These are phyloP conservation scores for Cladosporium sp. DNA, from an alignment of 2,329 filamentous ascomycete genomes.

Conservation along the genomic window DNA sequence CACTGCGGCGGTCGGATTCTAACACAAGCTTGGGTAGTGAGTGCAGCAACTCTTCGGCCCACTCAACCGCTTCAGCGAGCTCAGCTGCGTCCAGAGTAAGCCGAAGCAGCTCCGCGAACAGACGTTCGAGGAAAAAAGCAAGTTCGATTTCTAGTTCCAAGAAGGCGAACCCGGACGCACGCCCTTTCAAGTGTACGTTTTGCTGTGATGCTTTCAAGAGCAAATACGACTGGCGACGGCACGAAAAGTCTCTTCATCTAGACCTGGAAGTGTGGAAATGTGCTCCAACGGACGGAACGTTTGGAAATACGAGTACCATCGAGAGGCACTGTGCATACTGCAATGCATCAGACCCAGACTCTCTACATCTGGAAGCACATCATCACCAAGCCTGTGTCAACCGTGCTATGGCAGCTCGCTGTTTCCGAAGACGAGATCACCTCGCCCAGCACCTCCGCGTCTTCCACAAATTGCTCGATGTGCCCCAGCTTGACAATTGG, in stretches of 20 bases:
- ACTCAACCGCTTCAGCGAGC: constrained; percentile 18
- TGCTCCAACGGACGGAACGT: neutral
- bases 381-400: constrained; percentile 10
- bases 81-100: constrained; percentile 1
- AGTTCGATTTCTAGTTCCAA: neutral
- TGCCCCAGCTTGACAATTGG: neutral
- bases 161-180: neutral
- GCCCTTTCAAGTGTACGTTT: constrained; percentile 19
- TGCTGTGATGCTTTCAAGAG: constrained; percentile 20
- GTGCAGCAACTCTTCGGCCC: constrained; percentile 12
- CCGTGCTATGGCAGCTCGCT: neutral
- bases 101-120: constrained; percentile 6
- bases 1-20: constrained; percentile 7
- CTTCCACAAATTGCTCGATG: constrained; percentile 6
- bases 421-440: constrained; percentile 17
- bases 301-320: neutral
- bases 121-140: constrained; percentile 2
- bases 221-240: constrained; percentile 21
- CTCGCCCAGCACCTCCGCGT: constrained; percentile 17
- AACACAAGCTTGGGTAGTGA: constrained; percentile 10
- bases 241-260: constrained; percentile 20
- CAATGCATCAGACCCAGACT: neutral
- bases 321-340: constrained; percentile 7
- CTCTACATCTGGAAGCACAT: constrained; percentile 1
- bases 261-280: constrained; percentile 16